A percentile compares a stretch with the other conserved stretches of the same genome.
These are phyloP conservation scores for Fusarium denticulatum DNA, from an alignment of 2,329 filamentous ascomycete genomes.

Conservation along the genomic window DNA sequence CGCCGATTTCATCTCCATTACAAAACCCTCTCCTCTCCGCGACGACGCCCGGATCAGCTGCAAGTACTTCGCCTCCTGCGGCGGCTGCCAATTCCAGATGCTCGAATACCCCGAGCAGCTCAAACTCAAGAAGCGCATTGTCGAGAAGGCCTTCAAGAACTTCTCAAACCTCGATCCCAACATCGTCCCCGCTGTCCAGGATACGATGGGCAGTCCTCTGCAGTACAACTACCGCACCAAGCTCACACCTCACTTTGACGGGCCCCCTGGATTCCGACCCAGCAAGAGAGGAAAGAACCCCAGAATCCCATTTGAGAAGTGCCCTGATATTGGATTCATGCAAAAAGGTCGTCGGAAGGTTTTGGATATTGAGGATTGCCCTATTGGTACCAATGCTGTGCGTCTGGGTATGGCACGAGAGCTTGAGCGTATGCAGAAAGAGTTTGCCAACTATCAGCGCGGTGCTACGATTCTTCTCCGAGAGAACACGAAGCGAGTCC, in stretches of 20 bases:
- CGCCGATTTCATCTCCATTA: constrained; percentile 84
- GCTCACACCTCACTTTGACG: constrained; percentile 94
- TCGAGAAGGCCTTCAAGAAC: constrained; percentile 91
- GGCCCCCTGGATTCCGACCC: constrained; percentile 66
- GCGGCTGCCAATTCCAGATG: constrained; percentile 98
- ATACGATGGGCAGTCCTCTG: constrained; percentile 89
- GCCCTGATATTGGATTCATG: constrained; percentile 91
- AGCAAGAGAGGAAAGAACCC: constrained; percentile 62
- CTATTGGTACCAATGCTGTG: constrained; percentile 89
- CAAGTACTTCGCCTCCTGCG: constrained; percentile 87
- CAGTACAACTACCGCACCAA: constrained; percentile 97
- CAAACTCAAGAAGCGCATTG: constrained; percentile 81
- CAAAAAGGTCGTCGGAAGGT: constrained; percentile 81
- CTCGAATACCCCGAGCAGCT: constrained; percentile 89
- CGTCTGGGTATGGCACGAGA: constrained; percentile 82
- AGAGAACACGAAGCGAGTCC: constrained; percentile 79
- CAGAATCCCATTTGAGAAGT: constrained; percentile 61
- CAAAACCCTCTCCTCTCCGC: constrained; percentile 76
- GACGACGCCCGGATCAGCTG: constrained; percentile 82
- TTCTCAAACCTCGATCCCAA: constrained; percentile 85
- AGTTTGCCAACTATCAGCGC: constrained; percentile 76
- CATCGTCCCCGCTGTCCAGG: constrained; percentile 77
- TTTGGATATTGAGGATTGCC: constrained; percentile 96
- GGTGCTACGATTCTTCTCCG: constrained; percentile 91
- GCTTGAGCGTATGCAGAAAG: constrained; percentile 76